Percentiles rank a stretch among this genome's conserved stretches.
Evolutionary conservation across 1,139 yeast genomes (phyloP).

Genomic region (Sugiyamaella castrensis): DNA sequence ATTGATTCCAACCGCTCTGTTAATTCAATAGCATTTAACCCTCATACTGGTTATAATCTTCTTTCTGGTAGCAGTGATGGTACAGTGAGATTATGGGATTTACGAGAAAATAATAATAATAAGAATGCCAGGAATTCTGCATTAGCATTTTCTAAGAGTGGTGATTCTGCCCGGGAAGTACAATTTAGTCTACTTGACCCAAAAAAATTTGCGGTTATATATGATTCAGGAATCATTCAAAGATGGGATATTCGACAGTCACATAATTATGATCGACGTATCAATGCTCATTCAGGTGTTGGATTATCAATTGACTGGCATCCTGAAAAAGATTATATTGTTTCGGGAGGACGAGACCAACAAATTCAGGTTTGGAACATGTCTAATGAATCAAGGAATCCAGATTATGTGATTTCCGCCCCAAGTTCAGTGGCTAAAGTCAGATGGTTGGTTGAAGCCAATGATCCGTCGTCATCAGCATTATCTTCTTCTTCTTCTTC

Average conservation of each 20-base stretch:
- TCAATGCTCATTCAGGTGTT: slow-evolving; percentile 90
- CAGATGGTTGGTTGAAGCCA: slow-evolving; percentile 52
- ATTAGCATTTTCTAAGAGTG: slow-evolving; percentile 46
- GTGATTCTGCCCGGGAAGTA: slow-evolving; percentile 43
- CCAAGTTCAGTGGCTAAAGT: slow-evolving; percentile 77
- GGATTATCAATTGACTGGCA: slow-evolving; percentile 89
- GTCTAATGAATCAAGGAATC: slow-evolving; percentile 46
- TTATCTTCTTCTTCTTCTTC: slow-evolving; percentile 4
- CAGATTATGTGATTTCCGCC: slow-evolving; percentile 70
- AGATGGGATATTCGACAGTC: slow-evolving; percentile 74
- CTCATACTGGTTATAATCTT: slow-evolving; percentile 54
- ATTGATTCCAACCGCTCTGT: slow-evolving; percentile 79
- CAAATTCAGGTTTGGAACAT: slow-evolving; percentile 78
- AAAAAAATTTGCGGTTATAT: slow-evolving; percentile 62
- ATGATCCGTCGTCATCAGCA: slow-evolving; percentile 15
- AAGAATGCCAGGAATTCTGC: slow-evolving; percentile 41
- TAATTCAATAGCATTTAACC: slow-evolving; percentile 71
- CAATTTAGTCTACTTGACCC: slow-evolving; percentile 42
- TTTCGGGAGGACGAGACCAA: slow-evolving; percentile 92
- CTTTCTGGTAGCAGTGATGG: slow-evolving; percentile 94
- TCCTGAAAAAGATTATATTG: slow-evolving; percentile 74
- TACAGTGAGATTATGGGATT: slow-evolving; percentile 81
- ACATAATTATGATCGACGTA: slow-evolving; percentile 52
- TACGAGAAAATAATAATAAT: slow-evolving; percentile 47
- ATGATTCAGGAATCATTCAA: slow-evolving; percentile 84